phyloP scores from a whole-genome alignment of 306 rosid genomes.

The Inga leiocalycina region DNA sequence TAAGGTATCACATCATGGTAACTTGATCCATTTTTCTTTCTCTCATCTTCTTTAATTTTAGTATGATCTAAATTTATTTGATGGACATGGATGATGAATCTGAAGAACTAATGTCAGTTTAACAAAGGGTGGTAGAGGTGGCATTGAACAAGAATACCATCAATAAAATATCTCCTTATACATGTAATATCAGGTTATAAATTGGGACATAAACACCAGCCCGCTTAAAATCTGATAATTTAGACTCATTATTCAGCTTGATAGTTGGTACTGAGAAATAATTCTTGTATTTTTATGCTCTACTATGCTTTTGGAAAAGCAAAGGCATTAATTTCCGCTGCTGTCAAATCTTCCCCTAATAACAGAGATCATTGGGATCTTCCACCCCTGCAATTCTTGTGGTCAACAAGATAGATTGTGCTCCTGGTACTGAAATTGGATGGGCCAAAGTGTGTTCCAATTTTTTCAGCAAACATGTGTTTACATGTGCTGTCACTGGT shows the following conservation, averaged over 20 bases:
- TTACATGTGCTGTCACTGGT: slow-evolving; percentile 87
- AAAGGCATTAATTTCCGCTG: slow-evolving; percentile 12
- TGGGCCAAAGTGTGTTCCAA: slow-evolving; percentile 35
- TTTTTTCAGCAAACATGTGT: slow-evolving; percentile 66
- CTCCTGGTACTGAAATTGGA: slow-evolving; percentile 48
- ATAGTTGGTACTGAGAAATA: not conserved
- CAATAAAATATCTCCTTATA: not conserved
- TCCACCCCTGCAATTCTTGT: slow-evolving; percentile 83
- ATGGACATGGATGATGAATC: slow-evolving; percentile 1
- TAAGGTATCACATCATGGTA: slow-evolving; percentile 52
- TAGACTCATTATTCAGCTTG: slow-evolving; percentile 5
- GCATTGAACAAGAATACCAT: slow-evolving; percentile 5
- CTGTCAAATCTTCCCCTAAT: slow-evolving; percentile 32
- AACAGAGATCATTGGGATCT: slow-evolving; percentile 68
- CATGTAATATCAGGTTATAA: slow-evolving; percentile 14
- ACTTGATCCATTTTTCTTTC: slow-evolving; percentile 7
- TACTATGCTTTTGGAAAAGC: slow-evolving; percentile 13
- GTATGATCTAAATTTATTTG: slow-evolving; percentile 11
- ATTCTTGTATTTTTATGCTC: slow-evolving; percentile 19
- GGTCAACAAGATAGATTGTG: slow-evolving; percentile 82
- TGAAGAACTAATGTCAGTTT: not conserved
- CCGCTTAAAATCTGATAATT: not conserved
- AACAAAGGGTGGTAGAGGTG: slow-evolving; percentile 8
- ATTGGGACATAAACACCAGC: slow-evolving; percentile 10
- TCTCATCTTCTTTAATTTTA: slow-evolving; percentile 31